Evolutionary conservation across 257 asterid genomes (phyloP), one percentile per base, ranked within the genome.

Genomic region (Nicotiana attenuata): DNA sequence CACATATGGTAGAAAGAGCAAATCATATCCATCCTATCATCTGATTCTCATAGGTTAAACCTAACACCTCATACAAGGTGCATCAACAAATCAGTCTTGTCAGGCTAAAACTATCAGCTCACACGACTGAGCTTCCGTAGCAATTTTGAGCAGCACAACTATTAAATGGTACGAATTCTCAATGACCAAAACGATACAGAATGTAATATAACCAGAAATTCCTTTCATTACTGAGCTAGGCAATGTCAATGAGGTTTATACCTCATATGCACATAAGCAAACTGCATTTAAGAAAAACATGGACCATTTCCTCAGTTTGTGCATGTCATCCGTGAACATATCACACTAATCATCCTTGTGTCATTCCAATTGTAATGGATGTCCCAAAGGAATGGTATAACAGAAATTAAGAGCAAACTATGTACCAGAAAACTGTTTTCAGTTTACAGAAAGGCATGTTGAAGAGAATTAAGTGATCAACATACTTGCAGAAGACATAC

Each of bases 1-100:
- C 60, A 45, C 14, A 73, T 47, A 41, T 19, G 77, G 57, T 22
- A 73, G 78, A n/a, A 73, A 73, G 78, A 22, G 60, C 22, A 73
- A 22, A 73, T 73, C 22, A 73, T 73, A 73, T 47, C 60, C 78
- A 45, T 45, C 22, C 22, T 73, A 47, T 73, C 78, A 47, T 73
- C 59, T 47, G 24, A 73, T 63, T 60, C 35, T 45, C 8, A 47
- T 14, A 45, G 7, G 78, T 47, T 47, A 69, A 20, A 26, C 22
- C 78, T 47, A 73, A 73, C 38, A 73, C 60, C 60, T 47, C 78
- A 45, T 73, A 73, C 78, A 45, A 73, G 38, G 60, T 47, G 60
- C 61, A 73, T 47, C 35, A 45, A 41, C 38, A 47, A 13, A 19
- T 22, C 38, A 73, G 61, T 73, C 38, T 73, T 22, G 8, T 45